Evolutionary conservation across 768 basidiomycete genomes (phyloP), one percentile per base, ranked within the genome.

Genomic region (Lactifluus rugatus): DNA sequence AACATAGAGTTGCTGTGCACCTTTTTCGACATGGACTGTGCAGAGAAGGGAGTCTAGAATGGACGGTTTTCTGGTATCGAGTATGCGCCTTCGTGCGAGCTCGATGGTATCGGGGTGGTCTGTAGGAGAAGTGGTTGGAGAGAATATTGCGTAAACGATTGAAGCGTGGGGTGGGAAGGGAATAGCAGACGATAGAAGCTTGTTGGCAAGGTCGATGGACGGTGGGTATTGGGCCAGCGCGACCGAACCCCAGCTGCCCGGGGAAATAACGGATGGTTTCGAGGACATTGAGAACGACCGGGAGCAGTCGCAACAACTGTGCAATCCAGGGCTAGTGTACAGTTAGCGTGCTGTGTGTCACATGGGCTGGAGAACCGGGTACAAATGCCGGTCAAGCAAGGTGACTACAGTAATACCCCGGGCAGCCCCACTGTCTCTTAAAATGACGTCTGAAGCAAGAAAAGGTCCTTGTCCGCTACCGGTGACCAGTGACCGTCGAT

Each of bases 21-120:
- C 70, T 51, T 74, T 69, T 34, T 72, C 72, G 48, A 81, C 69
- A 61, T 79, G 73, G 26, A 81, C 76, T 59, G 76, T 75, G 44
- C 80, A 71, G 23, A 87, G 68, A 26, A 83, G 66, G 10, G 81
- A 79, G 6, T 79, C 75, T 7, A 77, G 62, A 50, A 87, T 68
- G 3, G 74, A 28, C 13, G 71, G 66, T 10, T 64, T 56, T 58
- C 77, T 75, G 48, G 70, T 71, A 19, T 70, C 66, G 9, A 82
- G 51, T 2, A 86, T 64, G 5, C 69, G 67, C 57, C 79, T 75
- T 59, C 87, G 76, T 3, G 81, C 84, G 16, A 70, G 61, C 65
- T 89, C 85, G 57, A 88, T 68, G 47, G 69, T 63, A 50, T 81
- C 78, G 44, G 73, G 62, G 65, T 56, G 66, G 42, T 60, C 70